A percentile compares a stretch with the other conserved stretches of the same genome.
phyloP scores from a whole-genome alignment of 176 grass and related monocot genomes.

The Secale cereale region DNA sequence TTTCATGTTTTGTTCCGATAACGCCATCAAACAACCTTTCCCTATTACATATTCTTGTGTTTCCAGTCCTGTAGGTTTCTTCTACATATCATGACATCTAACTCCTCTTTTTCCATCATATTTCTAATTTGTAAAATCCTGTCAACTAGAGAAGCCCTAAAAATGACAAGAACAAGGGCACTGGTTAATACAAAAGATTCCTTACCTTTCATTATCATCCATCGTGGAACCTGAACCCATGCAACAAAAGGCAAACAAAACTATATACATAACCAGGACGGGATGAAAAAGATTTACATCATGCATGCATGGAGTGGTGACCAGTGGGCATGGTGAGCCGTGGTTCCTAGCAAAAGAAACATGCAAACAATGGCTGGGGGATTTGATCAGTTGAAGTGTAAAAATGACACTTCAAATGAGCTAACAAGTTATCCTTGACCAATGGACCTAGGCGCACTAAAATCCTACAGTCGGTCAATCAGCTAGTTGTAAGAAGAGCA shows the following conservation, averaged over 20 bases:
- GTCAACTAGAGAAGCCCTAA: background rate
- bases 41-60: too few relatives aligned
- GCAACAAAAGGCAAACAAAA: background rate
- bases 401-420: slow-evolving; percentile 12
- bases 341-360: background rate
- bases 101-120: too few relatives aligned
- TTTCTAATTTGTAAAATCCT: background rate
- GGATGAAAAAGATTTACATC: background rate
- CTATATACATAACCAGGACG: background rate
- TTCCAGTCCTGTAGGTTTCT: too few relatives aligned
- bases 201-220: background rate
- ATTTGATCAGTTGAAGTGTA: background rate
- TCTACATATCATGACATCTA: too few relatives aligned
- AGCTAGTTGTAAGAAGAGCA: slow-evolving; percentile 8
- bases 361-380: background rate
- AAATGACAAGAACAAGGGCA: background rate
- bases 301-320: too few relatives aligned
- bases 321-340: background rate
- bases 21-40: too few relatives aligned
- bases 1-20: too few relatives aligned
- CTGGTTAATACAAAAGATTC: background rate
- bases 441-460: background rate
- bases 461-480: background rate
- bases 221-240: background rate
- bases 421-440: background rate